Evolutionary conservation across 305 asterid species (phyloP).

Genomic region (Rubia peregrina): DNA sequence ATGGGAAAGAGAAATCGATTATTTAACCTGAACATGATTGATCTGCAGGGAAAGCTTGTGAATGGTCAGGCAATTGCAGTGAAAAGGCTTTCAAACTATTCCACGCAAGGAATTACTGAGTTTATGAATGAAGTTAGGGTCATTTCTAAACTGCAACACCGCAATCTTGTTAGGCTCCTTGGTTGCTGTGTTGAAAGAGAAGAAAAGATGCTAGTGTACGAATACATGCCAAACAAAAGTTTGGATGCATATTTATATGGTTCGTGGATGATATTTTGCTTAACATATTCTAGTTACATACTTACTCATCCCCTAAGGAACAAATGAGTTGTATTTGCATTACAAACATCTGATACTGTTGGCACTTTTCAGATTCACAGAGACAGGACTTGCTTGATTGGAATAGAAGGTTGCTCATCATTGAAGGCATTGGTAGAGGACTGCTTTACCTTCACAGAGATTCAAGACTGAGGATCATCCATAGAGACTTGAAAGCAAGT

Average conservation of each 20-base stretch:
- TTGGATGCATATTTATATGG: background rate
- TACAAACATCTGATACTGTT: background rate
- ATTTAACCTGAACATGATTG: background rate
- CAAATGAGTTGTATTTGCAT: background rate
- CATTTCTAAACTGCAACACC: conserved; percentile 1
- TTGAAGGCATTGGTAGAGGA: background rate
- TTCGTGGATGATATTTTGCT: background rate
- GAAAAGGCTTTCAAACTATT: conserved; percentile 1
- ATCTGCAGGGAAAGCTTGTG: background rate
- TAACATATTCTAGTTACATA: background rate
- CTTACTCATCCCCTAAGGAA: background rate
- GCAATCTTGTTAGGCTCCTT: background rate
- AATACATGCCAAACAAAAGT: background rate
- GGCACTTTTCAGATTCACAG: background rate
- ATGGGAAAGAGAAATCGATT: background rate
- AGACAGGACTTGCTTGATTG: background rate
- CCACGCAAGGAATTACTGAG: background rate
- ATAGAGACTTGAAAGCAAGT: background rate
- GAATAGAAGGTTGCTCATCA: background rate
- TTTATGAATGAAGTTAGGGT: background rate
- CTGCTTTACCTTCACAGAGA: background rate
- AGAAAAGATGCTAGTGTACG: background rate
- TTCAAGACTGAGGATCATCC: background rate
- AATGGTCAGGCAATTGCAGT: conserved; percentile 2
- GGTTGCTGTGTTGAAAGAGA: conserved; percentile 5